Base-by-base conservation (phyloP, 106 monocot genomes). In the Dactylorhiza incarnata region DNA sequence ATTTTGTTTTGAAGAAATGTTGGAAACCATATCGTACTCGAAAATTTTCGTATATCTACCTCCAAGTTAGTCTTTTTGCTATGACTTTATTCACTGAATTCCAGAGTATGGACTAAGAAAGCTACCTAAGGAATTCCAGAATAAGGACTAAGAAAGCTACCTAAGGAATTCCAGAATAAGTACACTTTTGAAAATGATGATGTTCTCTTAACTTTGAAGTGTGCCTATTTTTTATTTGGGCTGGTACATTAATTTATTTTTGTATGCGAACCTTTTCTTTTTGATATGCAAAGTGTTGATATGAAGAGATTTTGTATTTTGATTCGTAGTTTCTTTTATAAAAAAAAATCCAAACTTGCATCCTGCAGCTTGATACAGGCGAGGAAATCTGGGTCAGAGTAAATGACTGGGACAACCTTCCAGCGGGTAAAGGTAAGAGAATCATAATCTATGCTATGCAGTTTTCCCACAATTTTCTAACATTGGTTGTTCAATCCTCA, bases 331-430 rank as follows among this genome's bases (percentile, higher is more conserved):
- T 65, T 29, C 25, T 65, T 65, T 65, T 65, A 65, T 65, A 24
- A 6, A 12, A 26, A 37, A 29, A 37, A 10, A 65, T 65, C 11
- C 17, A 12, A 4, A 65, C 29, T 22, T 74, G 54, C 53, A 54
- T 68, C 19, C 46, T 74, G 68, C 80, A 75, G 80, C 67, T 80
- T 51, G 75, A 80, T 68, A 74, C 80, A 44, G 75, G 75, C 49
- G 68, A 80, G 29, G 49, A 74, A 43, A 53, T 74, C 22, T 80
- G 80, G 80, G 43, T 75, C n/a, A 80, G 46, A 80, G 74, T 80
- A 44, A 44, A 74, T 45, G 50, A 80, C 20, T 80, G 80, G 80
- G 68, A 80, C 66, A 80, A 75, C 68, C 75, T 80, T 75, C 67
- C 15, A 45, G 54, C 55, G 48, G 81, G 61, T 61, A 76, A 76